Conservation (phyloP, 192 early-diverging fungal genomes). For the Allomyces macrogynus region DNA sequence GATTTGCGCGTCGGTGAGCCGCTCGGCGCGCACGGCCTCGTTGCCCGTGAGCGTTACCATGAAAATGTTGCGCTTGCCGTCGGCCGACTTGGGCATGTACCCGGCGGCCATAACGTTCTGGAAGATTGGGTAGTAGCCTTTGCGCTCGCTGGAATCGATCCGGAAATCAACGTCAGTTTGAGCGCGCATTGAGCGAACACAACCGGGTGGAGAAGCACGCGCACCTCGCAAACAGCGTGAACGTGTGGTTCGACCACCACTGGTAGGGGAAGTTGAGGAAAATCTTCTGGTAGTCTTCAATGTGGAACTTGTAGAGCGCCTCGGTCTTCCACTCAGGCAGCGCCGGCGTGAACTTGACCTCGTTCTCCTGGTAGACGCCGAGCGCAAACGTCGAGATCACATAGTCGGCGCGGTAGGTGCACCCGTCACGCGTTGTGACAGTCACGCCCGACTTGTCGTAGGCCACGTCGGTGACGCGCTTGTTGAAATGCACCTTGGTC, state of each 20-base stretch:
- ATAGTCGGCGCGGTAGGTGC: slow-evolving; percentile 11
- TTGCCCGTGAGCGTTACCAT: too few species aligned
- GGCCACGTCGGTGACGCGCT: slow-evolving; percentile 8
- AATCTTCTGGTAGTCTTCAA: slow-evolving; percentile 17
- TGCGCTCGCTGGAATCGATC: slow-evolving; percentile 1
- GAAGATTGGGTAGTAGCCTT: slow-evolving; percentile 10
- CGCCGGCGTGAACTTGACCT: slow-evolving; percentile 11
- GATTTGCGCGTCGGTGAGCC: too few species aligned
- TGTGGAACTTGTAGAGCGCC: slow-evolving; percentile 16
- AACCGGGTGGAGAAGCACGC: slow-evolving; percentile 1
- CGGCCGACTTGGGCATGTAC: slow-evolving; percentile 13
- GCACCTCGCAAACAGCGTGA: neutral
- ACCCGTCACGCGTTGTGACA: slow-evolving; percentile 7
- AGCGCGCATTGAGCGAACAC: slow-evolving; percentile 9
- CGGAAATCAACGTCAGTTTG: slow-evolving; percentile 6
- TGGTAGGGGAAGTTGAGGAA: slow-evolving; percentile 15
- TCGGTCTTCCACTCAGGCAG: slow-evolving; percentile 20
- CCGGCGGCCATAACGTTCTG: slow-evolving; percentile 11
- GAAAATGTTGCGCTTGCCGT: slow-evolving; percentile 8
- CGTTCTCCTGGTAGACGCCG: slow-evolving; percentile 13
- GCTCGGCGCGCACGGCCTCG: too few species aligned
- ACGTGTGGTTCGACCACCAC: slow-evolving; percentile 17
- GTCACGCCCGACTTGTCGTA: slow-evolving; percentile 11
- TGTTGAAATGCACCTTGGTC: slow-evolving; percentile 16
- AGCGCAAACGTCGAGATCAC: slow-evolving; percentile 19